Conservation (phyloP, 768 basidiomycete species). For the Tylopilus cervinicoccineus region DNA sequence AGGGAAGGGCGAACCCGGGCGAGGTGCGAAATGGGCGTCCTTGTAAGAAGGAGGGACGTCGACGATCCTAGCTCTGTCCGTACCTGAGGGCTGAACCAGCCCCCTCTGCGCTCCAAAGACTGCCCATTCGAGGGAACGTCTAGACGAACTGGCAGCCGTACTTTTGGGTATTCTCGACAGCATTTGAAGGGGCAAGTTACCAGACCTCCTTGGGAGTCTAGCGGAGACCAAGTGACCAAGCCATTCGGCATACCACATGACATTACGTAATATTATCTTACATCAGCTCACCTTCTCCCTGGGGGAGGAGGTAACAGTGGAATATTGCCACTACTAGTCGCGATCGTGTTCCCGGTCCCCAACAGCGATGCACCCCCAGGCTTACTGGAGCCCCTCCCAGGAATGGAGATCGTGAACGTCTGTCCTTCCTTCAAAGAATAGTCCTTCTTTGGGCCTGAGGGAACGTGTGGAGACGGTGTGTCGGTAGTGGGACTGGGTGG, state of each 20-base stretch:
- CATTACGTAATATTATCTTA: constrained; percentile 20
- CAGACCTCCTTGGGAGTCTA: background rate
- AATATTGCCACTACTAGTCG: constrained; percentile 38
- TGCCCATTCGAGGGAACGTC: constrained; percentile 21
- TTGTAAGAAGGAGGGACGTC: constrained; percentile 74
- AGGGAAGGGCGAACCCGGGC: constrained; percentile 49
- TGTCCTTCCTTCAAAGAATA: constrained; percentile 94
- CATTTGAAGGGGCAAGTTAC: constrained; percentile 37
- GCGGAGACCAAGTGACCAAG: constrained; percentile 1
- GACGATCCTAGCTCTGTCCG: constrained; percentile 79
- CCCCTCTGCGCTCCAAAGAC: constrained; percentile 40
- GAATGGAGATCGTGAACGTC: constrained; percentile 89
- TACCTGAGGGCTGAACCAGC: constrained; percentile 78
- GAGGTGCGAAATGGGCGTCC: constrained; percentile 64
- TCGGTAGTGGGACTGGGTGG: constrained; percentile 42
- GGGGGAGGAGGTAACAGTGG: constrained; percentile 87
- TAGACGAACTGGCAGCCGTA: constrained; percentile 25
- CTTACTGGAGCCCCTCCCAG: constrained; percentile 56
- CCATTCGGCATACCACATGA: background rate
- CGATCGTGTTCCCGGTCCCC: constrained; percentile 23
- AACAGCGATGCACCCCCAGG: constrained; percentile 36
- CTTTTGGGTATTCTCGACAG: constrained; percentile 51
- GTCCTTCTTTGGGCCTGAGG: constrained; percentile 84
- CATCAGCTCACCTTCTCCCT: constrained; percentile 39
- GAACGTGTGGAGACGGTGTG: constrained; percentile 60